phyloP scores from a whole-genome alignment of 2,329 filamentous ascomycete species.

The Cadophora malorum region DNA sequence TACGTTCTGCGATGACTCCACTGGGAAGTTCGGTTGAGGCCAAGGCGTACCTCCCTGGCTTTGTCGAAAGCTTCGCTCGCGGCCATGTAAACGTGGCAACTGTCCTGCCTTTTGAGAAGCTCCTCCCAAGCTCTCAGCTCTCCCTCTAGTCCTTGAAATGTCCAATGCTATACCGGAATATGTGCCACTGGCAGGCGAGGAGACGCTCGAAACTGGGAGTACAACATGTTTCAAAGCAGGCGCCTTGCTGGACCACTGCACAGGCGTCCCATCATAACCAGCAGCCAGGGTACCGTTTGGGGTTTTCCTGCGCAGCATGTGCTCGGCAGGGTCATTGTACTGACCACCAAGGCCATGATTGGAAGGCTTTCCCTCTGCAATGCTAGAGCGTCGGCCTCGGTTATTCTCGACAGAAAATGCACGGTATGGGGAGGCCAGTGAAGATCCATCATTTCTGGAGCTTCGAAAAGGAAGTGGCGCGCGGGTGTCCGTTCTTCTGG shows the following conservation, averaged over 20 bases:
- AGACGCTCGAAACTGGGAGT: conserved; percentile 60
- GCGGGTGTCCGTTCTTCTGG: conserved; percentile 35
- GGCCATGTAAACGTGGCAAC: conserved; percentile 21
- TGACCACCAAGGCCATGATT: conserved; percentile 34
- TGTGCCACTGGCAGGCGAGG: conserved; percentile 24
- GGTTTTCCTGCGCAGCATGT: conserved; percentile 88
- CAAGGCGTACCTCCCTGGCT: not conserved
- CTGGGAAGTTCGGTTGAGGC: conserved; percentile 33
- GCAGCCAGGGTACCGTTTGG: conserved; percentile 92
- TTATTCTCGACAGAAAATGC: conserved; percentile 41
- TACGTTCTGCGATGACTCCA: conserved; percentile 34
- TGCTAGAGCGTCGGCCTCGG: conserved; percentile 29
- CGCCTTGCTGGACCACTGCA: conserved; percentile 74
- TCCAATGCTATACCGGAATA: conserved; percentile 24
- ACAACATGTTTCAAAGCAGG: conserved; percentile 85
- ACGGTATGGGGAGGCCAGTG: conserved; percentile 37
- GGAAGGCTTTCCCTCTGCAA: conserved; percentile 24
- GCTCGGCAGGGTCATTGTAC: conserved; percentile 58
- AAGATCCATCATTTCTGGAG: conserved; percentile 38
- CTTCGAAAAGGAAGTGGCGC: conserved; percentile 41
- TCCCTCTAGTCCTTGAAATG: conserved; percentile 32
- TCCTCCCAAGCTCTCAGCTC: conserved; percentile 36
- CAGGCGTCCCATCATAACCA: conserved; percentile 85
- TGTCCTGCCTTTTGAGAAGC: conserved; percentile 38
- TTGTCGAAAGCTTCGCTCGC: conserved; percentile 23